A percentile compares a stretch with the other conserved stretches of the same genome.
These are phyloP conservation scores for Boletus holoroseus DNA, from an alignment of 1,284 basidiomycete species.

Conservation along the genomic window DNA sequence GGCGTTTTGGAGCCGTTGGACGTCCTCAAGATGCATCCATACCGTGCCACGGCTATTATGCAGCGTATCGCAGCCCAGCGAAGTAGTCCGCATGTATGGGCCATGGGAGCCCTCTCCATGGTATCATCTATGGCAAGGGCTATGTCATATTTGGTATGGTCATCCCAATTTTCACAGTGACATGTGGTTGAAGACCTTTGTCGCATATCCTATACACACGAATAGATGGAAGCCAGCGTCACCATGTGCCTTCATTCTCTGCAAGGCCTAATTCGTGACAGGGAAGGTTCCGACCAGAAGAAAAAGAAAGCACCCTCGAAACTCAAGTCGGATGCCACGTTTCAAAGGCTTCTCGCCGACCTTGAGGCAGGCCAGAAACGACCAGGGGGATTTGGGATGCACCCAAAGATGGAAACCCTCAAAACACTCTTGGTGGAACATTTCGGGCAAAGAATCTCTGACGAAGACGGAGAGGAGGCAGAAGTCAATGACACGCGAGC, in stretches of 20 bases:
- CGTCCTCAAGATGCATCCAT: slow-evolving; percentile 37
- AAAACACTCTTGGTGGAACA: slow-evolving; percentile 74
- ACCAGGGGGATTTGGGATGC: slow-evolving; percentile 51
- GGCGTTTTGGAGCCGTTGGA: slow-evolving; percentile 32
- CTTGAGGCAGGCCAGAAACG: slow-evolving; percentile 51
- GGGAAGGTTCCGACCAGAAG: slow-evolving; percentile 34
- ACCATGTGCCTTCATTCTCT: slow-evolving; percentile 71
- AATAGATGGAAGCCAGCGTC: slow-evolving; percentile 75
- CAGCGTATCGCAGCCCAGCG: slow-evolving; percentile 53
- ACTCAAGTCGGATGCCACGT: slow-evolving; percentile 52
- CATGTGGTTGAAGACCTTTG: neutral
- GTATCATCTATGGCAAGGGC: slow-evolving; percentile 61
- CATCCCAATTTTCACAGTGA: slow-evolving; percentile 1
- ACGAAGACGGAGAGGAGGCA: slow-evolving; percentile 34
- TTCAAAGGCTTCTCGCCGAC: slow-evolving; percentile 58
- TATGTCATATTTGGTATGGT: slow-evolving; percentile 75
- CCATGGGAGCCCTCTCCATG: slow-evolving; percentile 40
- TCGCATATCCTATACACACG: neutral
- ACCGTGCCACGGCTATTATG: slow-evolving; percentile 35
- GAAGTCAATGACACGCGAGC: slow-evolving; percentile 55
- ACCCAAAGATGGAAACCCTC: slow-evolving; percentile 93
- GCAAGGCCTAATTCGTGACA: slow-evolving; percentile 39
- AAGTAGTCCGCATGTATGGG: slow-evolving; percentile 40
- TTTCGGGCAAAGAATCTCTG: slow-evolving; percentile 60
- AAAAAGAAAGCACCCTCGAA: slow-evolving; percentile 40